phyloP scores from a whole-genome alignment of 208 protist genomes.

The Entamoeba nuttalli region DNA sequence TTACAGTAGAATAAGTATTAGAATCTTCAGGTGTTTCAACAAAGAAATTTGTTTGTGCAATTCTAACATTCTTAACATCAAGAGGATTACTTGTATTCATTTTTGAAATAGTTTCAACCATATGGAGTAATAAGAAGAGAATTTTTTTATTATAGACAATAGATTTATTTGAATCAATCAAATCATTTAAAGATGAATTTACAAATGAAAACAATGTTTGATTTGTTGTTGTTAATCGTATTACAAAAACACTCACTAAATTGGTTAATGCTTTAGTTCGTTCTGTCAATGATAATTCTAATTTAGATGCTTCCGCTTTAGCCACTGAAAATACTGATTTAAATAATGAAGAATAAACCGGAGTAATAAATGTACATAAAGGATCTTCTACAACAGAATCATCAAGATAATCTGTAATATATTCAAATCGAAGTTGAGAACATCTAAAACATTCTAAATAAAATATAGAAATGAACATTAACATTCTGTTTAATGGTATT shows the following conservation, averaged over 20 bases:
- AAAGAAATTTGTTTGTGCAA: background rate
- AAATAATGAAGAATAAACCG: background rate
- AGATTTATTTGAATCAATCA: background rate
- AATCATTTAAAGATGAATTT: background rate
- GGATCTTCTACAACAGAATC: background rate
- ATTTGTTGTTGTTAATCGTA: background rate
- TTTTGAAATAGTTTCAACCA: background rate
- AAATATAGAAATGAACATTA: background rate
- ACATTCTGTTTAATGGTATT: background rate
- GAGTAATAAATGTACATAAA: background rate
- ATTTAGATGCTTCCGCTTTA: background rate
- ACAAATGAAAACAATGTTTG: background rate
- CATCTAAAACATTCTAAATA: background rate
- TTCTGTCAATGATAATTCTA: background rate
- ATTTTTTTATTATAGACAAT: background rate
- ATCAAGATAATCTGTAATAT: background rate
- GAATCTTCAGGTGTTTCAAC: background rate
- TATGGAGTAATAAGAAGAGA: background rate
- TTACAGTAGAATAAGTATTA: background rate
- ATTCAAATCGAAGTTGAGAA: background rate
- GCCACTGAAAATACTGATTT: background rate
- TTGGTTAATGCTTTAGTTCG: background rate
- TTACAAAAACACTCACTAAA: background rate
- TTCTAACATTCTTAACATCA: background rate
- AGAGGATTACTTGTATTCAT: background rate